phyloP scores from a whole-genome alignment of 2,329 filamentous ascomycete species.

The Sclerotinia subarctica region DNA sequence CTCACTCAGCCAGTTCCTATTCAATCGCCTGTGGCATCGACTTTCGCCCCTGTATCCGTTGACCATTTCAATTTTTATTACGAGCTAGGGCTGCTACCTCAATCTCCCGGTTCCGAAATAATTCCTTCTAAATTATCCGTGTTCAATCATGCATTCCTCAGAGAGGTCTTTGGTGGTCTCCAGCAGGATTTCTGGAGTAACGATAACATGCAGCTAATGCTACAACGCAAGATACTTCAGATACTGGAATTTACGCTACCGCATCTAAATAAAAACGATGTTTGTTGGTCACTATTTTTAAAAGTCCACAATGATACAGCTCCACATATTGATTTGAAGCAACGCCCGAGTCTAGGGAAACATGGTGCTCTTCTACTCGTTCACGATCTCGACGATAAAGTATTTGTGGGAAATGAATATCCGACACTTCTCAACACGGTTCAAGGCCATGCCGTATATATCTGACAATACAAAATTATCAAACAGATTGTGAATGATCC shows the following conservation, averaged over 20 bases:
- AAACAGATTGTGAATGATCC: not conserved
- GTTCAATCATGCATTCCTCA: not conserved
- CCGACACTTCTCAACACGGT: not conserved
- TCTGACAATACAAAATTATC: not conserved
- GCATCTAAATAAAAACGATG: no score
- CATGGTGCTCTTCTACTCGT: not conserved
- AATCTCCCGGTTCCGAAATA: not conserved
- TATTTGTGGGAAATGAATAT: not conserved
- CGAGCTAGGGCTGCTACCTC: not conserved
- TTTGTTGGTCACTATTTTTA: not conserved
- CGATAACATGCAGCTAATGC: not conserved
- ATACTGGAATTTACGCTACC: not conserved
- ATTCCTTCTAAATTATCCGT: not conserved
- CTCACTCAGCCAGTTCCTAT: no score
- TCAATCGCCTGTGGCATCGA: not conserved
- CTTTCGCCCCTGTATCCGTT: no score
- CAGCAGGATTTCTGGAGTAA: not conserved
- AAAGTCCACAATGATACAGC: not conserved
- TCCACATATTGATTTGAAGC: not conserved
- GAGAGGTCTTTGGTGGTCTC: not conserved
- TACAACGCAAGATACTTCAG: no score
- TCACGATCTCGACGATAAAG: not conserved
- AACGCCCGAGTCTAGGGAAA: not conserved
- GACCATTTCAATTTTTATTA: not conserved
- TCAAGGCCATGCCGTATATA: not conserved